phyloP scores from a whole-genome alignment of 306 rosid species.

The Rosa chinensis region DNA sequence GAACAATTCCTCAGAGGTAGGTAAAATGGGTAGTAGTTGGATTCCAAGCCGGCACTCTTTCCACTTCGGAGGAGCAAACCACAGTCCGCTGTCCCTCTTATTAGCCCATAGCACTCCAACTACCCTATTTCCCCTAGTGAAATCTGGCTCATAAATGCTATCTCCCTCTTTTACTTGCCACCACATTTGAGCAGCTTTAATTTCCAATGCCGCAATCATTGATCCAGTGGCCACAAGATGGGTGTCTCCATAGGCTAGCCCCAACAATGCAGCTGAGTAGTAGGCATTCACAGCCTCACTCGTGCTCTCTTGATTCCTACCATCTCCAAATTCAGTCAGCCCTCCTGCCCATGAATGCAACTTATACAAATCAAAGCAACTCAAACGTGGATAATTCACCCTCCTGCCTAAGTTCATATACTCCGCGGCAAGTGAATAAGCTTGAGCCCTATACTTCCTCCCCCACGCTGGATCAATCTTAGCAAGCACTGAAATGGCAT shows the following conservation, averaged over 20 bases:
- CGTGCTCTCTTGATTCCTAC: constrained; percentile 87
- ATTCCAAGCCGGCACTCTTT: constrained; percentile 78
- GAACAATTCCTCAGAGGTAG: constrained; percentile 65
- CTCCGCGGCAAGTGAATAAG: constrained; percentile 68
- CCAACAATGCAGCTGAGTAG: constrained; percentile 80
- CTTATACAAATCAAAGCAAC: constrained; percentile 69
- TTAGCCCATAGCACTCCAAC: constrained; percentile 78
- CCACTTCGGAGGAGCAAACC: constrained; percentile 87
- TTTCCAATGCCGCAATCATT: constrained; percentile 62
- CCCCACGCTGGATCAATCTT: constrained; percentile 85
- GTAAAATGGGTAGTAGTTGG: constrained; percentile 66
- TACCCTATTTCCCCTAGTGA: constrained; percentile 51
- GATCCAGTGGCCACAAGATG: constrained; percentile 58
- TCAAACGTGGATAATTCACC: constrained; percentile 53
- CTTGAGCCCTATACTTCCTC: constrained; percentile 58
- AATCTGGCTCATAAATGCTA: constrained; percentile 52
- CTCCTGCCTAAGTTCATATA: constrained; percentile 52
- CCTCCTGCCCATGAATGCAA: constrained; percentile 97
- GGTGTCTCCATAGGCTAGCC: constrained; percentile 69
- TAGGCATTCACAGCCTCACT: constrained; percentile 84
- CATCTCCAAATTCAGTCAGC: constrained; percentile 74
- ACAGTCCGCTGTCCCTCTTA: constrained; percentile 81
- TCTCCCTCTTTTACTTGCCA: constrained; percentile 70
- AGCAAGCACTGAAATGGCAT: constrained; percentile 74
- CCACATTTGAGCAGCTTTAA: constrained; percentile 69